A percentile compares a stretch with the other conserved stretches of the same genome.
phyloP scores from a whole-genome alignment of 306 rosid species.

The Gillenia trifoliata region DNA sequence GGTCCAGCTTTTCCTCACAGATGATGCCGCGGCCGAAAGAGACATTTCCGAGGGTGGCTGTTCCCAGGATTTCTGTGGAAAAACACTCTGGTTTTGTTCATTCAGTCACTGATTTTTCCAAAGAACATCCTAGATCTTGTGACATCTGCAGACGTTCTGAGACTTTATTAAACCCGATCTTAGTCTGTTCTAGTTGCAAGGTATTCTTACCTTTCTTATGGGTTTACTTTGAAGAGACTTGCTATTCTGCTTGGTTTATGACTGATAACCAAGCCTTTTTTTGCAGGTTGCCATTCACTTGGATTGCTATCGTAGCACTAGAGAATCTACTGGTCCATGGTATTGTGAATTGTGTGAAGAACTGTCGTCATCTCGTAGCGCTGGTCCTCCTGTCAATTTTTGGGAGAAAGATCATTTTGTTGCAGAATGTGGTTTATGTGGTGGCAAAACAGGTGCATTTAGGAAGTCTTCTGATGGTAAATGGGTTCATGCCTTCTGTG shows the following conservation, averaged over 20 bases:
- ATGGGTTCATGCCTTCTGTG: conserved; percentile 98
- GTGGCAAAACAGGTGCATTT: conserved; percentile 90
- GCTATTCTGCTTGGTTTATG: conserved; percentile 15
- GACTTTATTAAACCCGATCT: conserved; percentile 67
- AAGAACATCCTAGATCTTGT: conserved; percentile 80
- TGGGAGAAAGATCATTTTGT: conserved; percentile 79
- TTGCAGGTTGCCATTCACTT: conserved; percentile 93
- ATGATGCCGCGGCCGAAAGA: conserved; percentile 81
- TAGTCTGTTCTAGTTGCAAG: conserved; percentile 93
- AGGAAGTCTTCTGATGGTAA: conserved; percentile 87
- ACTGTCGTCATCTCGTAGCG: conserved; percentile 40
- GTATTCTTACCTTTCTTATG: conserved; percentile 30
- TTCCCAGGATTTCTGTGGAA: conserved; percentile 57
- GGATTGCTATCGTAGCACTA: conserved; percentile 79
- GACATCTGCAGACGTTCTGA: conserved; percentile 89
- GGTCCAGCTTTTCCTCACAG: conserved; percentile 57
- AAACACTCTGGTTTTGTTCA: conserved; percentile 55
- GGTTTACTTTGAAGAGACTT: conserved; percentile 6
- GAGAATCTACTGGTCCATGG: conserved; percentile 91
- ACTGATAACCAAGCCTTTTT: background rate
- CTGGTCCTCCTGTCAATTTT: conserved; percentile 55
- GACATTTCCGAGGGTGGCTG: conserved; percentile 69
- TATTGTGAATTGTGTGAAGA: conserved; percentile 89
- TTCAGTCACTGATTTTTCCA: conserved; percentile 51
- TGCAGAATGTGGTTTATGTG: conserved; percentile 87